Evolutionary conservation across 2,329 filamentous ascomycete species (phyloP).

Genomic region (Clarireedia hainanense): DNA sequence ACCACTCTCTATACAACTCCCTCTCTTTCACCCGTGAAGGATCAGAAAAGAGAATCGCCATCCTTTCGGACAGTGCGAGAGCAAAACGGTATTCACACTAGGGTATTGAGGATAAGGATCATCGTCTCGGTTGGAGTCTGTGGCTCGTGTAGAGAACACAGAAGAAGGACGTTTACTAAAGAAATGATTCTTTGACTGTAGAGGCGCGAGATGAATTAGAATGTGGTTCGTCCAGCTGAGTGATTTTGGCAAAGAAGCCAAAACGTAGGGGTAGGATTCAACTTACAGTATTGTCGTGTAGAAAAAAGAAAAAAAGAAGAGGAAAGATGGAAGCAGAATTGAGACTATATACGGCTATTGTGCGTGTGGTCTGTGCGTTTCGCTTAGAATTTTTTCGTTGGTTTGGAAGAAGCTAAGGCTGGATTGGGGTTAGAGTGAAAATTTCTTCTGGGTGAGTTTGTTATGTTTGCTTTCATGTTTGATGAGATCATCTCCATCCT

Average conservation of each 20-base stretch:
- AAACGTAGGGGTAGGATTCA: not conserved
- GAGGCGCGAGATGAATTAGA: not conserved
- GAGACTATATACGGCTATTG: not conserved
- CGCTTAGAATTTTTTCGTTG: not conserved
- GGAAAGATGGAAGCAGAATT: not conserved
- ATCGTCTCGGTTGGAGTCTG: conserved; percentile 95
- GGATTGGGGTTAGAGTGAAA: not conserved
- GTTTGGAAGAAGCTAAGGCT: not conserved
- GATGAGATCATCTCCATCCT: no score
- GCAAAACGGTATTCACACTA: conserved; percentile 69
- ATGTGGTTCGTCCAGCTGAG: not conserved
- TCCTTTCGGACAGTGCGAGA: conserved; percentile 42
- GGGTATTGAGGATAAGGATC: conserved; percentile 79
- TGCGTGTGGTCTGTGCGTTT: not conserved
- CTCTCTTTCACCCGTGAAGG: no score
- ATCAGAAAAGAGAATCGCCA: not conserved
- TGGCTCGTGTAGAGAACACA: conserved; percentile 89
- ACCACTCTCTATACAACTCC: conserved; percentile 73
- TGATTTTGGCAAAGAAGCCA: not conserved
- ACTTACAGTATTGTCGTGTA: conserved; percentile 9
- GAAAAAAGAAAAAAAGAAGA: not conserved
- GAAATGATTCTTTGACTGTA: conserved; percentile 45
- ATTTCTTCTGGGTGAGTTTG: not conserved
- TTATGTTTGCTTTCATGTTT: not conserved
- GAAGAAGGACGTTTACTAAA: conserved; percentile 90